Evolutionary conservation across 2,329 filamentous ascomycete genomes (phyloP).

Genomic region (Fusarium nanum): DNA sequence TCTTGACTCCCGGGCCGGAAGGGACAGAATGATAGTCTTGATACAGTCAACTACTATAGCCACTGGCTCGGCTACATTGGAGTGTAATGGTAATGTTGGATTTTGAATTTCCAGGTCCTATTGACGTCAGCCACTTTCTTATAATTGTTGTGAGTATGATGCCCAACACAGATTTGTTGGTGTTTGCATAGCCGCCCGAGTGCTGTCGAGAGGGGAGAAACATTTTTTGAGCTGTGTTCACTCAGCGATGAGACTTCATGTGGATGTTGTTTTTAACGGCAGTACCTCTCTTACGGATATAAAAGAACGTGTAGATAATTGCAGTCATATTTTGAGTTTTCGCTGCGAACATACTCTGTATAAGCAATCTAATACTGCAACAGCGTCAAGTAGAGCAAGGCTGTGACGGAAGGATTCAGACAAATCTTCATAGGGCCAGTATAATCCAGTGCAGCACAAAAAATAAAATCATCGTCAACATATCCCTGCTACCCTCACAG

Average conservation of each 20-base stretch:
- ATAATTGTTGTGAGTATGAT: neutral
- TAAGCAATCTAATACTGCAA: neutral
- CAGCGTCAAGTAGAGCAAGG: neutral
- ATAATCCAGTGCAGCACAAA: neutral
- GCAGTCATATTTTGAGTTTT: neutral
- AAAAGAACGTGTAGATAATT: neutral
- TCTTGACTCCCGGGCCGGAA: constrained; percentile 12
- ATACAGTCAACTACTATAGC: neutral
- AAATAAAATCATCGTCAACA: neutral
- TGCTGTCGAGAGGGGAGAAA: neutral
- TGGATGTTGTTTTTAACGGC: neutral
- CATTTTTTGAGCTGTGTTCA: no score
- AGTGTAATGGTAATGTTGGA: neutral
- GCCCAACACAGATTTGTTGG: neutral
- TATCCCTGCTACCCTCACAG: constrained; percentile 42
- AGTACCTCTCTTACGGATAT: neutral
- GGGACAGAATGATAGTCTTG: neutral
- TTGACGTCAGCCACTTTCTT: neutral
- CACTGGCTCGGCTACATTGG: neutral
- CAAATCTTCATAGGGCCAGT: neutral
- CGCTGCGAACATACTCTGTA: neutral
- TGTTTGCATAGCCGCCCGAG: neutral
- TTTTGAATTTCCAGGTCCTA: neutral
- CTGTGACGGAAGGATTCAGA: neutral
- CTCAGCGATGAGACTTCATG: neutral